A percentile compares a stretch with the other conserved stretches of the same genome.
Conservation (phyloP, 2,329 filamentous ascomycete species). For the Talaromyces sp. region DNA sequence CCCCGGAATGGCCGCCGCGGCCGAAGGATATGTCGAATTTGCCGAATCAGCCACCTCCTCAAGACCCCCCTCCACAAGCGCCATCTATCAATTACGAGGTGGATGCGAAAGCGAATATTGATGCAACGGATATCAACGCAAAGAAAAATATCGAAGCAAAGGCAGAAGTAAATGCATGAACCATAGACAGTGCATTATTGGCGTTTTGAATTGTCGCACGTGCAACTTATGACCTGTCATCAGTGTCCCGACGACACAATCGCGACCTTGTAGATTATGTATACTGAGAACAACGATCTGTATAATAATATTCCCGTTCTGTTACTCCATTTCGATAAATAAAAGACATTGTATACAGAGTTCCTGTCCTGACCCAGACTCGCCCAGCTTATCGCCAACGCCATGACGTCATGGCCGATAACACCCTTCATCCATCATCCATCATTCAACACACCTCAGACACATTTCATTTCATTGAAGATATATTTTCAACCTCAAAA, state of each 20-base stretch:
- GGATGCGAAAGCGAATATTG: not conserved
- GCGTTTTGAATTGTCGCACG: slow-evolving; percentile 6
- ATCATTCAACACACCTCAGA: too few relatives aligned
- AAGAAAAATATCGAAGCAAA: not conserved
- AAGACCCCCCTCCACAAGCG: not conserved
- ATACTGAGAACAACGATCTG: not conserved
- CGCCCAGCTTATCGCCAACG: not conserved
- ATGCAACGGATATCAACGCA: not conserved
- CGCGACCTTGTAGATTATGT: slow-evolving; percentile 2
- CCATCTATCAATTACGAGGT: not conserved
- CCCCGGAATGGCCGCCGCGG: slow-evolving; percentile 32
- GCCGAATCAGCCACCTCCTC: slow-evolving; percentile 12
- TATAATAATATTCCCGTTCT: not conserved
- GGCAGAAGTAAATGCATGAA: not conserved
- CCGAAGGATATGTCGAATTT: slow-evolving; percentile 19
- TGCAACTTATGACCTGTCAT: not conserved
- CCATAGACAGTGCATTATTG: not conserved
- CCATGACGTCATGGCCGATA: slow-evolving; percentile 4
- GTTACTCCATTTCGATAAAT: not conserved
- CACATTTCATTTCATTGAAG: too few relatives aligned
- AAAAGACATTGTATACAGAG: not conserved
- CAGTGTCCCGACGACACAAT: not conserved
- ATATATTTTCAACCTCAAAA: not conserved
- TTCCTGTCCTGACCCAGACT: slow-evolving; percentile 10
- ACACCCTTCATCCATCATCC: not conserved